Evolutionary conservation across 1,139 yeast genomes (phyloP), one percentile per base, ranked within the genome.

Genomic region (Hanseniaspora uvarum): DNA sequence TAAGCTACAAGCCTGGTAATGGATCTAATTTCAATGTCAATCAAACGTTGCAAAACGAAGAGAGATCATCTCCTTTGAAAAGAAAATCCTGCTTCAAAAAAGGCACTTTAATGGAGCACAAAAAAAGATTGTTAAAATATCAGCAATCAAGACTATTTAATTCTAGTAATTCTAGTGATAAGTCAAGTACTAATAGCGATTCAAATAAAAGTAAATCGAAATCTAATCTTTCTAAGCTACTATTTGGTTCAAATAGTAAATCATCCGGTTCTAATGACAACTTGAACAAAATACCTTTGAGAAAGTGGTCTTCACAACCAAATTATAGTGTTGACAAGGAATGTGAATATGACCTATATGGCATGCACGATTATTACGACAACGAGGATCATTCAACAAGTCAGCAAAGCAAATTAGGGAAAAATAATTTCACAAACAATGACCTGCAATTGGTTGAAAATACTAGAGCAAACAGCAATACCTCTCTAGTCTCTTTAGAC

Each of bases 221-320:
- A 21, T 28, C 48, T 4, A 50, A 50, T 16, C 23, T 50, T 2
- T 34, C 53, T 3, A 50, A 50, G 30, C 18, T 50, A 5, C 37
- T 50, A n/a, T 50, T 34, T 30, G 46, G 46, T 16, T 50, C 53
- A 1, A 30, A 14, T 14, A 33, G 18, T n/a, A 31, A 23, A 18
- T 18, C 31, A 4, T n/a, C 5, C 12, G 4, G 28, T 7, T 11
- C 34, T 18, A 49, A 18, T 18, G 39, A 52, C 33, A 52, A 48
- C 14, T 39, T 37, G 18, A 49, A 34, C 19, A 31, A 31, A 67
- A 68, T 18, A 62, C 68, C 6, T 63, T 65, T 52, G 50, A 66
- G 49, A 64, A 59, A 50, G 61, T 61, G 56, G 70, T 65, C 16
- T 64, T 68, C 11, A 61, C 53, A 50, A 14, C 53, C 48, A n/a